Base-by-base conservation (phyloP, 768 basidiomycete species). In the Cyclocybe cylindracea region DNA sequence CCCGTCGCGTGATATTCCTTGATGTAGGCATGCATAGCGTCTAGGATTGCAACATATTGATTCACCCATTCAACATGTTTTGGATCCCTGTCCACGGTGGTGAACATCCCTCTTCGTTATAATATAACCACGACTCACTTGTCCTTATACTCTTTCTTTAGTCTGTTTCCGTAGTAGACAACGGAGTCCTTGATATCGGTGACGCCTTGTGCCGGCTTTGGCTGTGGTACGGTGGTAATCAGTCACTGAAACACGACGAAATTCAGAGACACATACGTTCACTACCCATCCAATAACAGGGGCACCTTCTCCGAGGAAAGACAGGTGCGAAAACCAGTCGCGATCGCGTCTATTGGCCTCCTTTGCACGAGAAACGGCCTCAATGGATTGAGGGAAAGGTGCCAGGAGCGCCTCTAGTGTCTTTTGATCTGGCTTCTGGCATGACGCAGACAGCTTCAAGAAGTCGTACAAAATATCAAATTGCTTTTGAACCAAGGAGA, bases 61-160 rank as follows among this genome's bases (percentile, higher is more conserved):
- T 83, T 84, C 10, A 89, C 89, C 95, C 96, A 99, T 64, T 94
- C 91, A 11, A 84, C 79, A 59, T 95, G 94, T 59, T 86, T 88
- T 9, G 85, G 73, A 63, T 98, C 89, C 65, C 96, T 98, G 61
- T 33, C 36, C 53, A 39, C 14, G 33, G n/a, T n/a, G n/a, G n/a
- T n/a, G n/a, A n/a, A n/a, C n/a, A n/a, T n/a, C n/a, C n/a, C n/a
- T n/a, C n/a, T n/a, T n/a, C n/a, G n/a, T 11, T 31, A 31, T n/a
- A 29, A 39, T 37, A 36, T 42, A 18, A 2, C n/a, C 16, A 39
- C 39, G 35, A 56, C 89, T 51, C 53, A 94, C 96, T 91, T 92
- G 6, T 92, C 91, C 68, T 93, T 98, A 78, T 81, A 92, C 56
- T 95, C 92, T 69, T 94, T 92, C 70, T 94, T 86, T 41, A 98